Conservation (phyloP, 2,329 filamentous ascomycete species). For the Botrytis fabae region DNA sequence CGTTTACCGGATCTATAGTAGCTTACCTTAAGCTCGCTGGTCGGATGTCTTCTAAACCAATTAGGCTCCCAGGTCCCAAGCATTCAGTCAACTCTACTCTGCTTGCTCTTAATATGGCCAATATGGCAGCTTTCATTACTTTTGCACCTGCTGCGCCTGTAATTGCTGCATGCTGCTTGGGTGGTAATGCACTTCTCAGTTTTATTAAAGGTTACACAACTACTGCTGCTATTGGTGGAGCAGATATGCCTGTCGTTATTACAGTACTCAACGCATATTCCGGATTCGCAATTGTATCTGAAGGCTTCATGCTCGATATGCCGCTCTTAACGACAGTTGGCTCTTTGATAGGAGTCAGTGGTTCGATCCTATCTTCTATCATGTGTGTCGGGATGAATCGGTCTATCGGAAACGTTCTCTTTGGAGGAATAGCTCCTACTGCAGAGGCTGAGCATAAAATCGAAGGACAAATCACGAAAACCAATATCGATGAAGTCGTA, state of each 20-base stretch:
- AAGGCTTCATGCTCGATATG: conserved; percentile 90
- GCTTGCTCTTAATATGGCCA: conserved; percentile 73
- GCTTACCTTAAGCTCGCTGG: conserved; percentile 86
- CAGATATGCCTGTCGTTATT: conserved; percentile 91
- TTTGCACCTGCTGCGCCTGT: conserved; percentile 77
- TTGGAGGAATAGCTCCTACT: conserved; percentile 73
- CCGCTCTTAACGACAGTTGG: conserved; percentile 82
- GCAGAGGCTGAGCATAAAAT: conserved; percentile 68
- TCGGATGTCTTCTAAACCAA: conserved; percentile 75
- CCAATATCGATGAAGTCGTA: conserved; percentile 76
- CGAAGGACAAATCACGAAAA: conserved; percentile 76
- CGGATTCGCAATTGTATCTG: conserved; percentile 84
- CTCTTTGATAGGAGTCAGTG: conserved; percentile 83
- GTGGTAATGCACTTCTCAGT: conserved; percentile 73
- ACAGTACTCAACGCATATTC: conserved; percentile 90
- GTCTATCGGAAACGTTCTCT: conserved; percentile 83
- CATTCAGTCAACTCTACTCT: conserved; percentile 75
- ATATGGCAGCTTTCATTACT: conserved; percentile 80
- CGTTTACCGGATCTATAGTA: conserved; percentile 87
- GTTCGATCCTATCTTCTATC: conserved; percentile 85
- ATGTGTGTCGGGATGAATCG: conserved; percentile 91
- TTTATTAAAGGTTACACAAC: conserved; percentile 88
- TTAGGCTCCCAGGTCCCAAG: conserved; percentile 66
- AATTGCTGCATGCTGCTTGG: conserved; percentile 76
- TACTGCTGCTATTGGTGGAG: conserved; percentile 85